Conservation (phyloP, 345 rosid species). For the Bruguiera parviflora region DNA sequence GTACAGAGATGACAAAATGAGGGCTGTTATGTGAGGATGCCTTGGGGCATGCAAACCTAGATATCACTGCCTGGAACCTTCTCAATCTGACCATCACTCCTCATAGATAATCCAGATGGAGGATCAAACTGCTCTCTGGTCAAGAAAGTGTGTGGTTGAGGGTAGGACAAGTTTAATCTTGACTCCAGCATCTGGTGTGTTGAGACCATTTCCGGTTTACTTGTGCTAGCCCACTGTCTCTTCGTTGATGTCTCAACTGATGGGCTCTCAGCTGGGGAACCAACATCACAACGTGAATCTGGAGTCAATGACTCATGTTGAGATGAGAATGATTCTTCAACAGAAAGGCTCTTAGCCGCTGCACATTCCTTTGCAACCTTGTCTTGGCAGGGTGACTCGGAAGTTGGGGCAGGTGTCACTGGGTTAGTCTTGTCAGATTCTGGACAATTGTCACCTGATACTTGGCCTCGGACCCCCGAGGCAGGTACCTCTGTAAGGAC, state of each 20-base stretch:
- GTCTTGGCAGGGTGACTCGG: constrained; percentile 70
- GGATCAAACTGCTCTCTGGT: constrained; percentile 48
- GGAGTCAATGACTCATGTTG: constrained; percentile 84
- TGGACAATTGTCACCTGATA: constrained; percentile 40
- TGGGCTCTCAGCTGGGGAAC: constrained; percentile 58
- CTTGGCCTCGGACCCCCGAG: constrained; percentile 36
- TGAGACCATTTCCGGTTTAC: constrained; percentile 48
- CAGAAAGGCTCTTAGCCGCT: constrained; percentile 67
- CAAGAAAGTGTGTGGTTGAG: constrained; percentile 46
- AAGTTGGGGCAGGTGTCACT: constrained; percentile 81
- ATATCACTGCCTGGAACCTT: constrained; percentile 49
- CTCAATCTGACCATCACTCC: constrained; percentile 44
- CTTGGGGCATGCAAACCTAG: constrained; percentile 17
- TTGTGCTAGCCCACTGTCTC: constrained; percentile 56
- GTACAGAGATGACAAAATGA: constrained; percentile 20
- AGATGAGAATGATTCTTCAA: constrained; percentile 82
- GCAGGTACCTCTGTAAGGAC: constrained; percentile 55
- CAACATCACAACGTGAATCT: constrained; percentile 64
- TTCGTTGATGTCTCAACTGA: constrained; percentile 57
- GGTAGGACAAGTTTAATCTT: constrained; percentile 52
- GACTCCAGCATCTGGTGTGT: constrained; percentile 76
- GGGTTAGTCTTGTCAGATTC: constrained; percentile 80
- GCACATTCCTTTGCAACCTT: constrained; percentile 59
- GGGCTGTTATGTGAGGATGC: neutral
- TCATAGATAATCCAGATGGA: constrained; percentile 42